Evolutionary conservation across 1,139 yeast genomes (phyloP).

Genomic region (Tardiomyces digboiensis): DNA sequence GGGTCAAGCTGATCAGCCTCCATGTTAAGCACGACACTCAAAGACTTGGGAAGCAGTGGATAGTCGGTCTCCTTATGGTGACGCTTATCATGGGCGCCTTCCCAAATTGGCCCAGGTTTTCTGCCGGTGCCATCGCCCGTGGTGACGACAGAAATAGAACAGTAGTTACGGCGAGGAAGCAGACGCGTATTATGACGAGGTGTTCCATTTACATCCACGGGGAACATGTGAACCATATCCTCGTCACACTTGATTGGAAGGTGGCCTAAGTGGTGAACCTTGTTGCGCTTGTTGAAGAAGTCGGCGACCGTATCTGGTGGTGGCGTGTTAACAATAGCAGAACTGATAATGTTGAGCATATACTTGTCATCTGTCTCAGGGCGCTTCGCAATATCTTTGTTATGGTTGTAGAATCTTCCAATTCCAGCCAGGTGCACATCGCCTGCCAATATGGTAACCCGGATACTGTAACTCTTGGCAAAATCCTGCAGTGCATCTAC

Average conservation of each 20-base stretch:
- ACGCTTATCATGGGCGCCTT: background rate
- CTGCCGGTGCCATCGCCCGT: conserved; percentile 19
- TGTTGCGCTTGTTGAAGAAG: conserved; percentile 54
- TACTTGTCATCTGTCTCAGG: conserved; percentile 69
- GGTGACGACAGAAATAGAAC: conserved; percentile 18
- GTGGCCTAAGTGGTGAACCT: conserved; percentile 42
- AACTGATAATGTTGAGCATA: conserved; percentile 74
- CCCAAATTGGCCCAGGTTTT: conserved; percentile 23
- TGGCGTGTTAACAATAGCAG: conserved; percentile 88
- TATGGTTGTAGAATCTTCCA: conserved; percentile 62
- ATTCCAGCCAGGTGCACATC: conserved; percentile 88
- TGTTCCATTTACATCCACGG: conserved; percentile 49
- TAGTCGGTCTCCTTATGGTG: conserved; percentile 21
- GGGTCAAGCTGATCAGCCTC: conserved; percentile 47
- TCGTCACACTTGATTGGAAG: conserved; percentile 60
- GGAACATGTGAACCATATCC: conserved; percentile 68
- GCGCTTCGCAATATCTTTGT: conserved; percentile 34
- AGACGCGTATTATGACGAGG: conserved; percentile 48
- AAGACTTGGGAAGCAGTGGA: conserved; percentile 38
- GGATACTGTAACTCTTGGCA: conserved; percentile 52
- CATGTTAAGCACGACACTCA: conserved; percentile 61
- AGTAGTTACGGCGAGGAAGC: conserved; percentile 76
- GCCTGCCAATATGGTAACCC: conserved; percentile 81
- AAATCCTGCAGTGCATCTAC: conserved; percentile 48
- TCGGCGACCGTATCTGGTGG: conserved; percentile 85